These are phyloP conservation scores for Syncephalis fuscata DNA, from an alignment of 371 early-diverging fungal genomes.

Conservation along the genomic window DNA sequence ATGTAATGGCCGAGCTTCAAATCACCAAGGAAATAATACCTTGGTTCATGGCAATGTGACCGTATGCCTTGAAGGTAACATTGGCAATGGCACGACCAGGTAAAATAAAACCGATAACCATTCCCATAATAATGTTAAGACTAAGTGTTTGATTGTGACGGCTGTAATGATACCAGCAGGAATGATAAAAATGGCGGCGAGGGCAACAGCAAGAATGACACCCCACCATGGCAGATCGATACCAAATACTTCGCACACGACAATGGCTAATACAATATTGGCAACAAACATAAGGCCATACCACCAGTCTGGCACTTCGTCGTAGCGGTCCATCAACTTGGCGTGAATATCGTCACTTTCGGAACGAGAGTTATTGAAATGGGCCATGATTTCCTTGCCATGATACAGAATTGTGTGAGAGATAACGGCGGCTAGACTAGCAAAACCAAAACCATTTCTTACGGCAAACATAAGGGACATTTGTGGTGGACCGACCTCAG, in stretches of 20 bases:
- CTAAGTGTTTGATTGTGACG: constrained; percentile 48
- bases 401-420: constrained; percentile 32
- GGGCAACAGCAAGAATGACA: constrained; percentile 39
- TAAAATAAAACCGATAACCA: constrained; percentile 36
- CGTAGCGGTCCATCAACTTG: constrained; percentile 25
- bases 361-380: constrained; percentile 16
- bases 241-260: constrained; percentile 33
- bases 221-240: constrained; percentile 53
- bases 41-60: constrained; percentile 33
- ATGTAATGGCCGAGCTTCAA: constrained; percentile 42
- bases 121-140: constrained; percentile 52
- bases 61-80: constrained; percentile 28
- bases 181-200: constrained; percentile 46
- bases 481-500: constrained; percentile 21
- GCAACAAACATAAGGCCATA: constrained; percentile 35
- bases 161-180: constrained; percentile 70
- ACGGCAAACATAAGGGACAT: constrained; percentile 43
- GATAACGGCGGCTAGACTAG: constrained; percentile 30
- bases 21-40: constrained; percentile 25
- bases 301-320: constrained; percentile 62
- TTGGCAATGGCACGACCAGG: constrained; percentile 32
- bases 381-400: constrained; percentile 21
- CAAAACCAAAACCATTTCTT: constrained; percentile 27
- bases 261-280: constrained; percentile 38
- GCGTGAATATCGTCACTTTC: constrained; percentile 24